Evolutionary conservation across 1,139 yeast species (phyloP).

Genomic region (Saccharomyces hybrid): DNA sequence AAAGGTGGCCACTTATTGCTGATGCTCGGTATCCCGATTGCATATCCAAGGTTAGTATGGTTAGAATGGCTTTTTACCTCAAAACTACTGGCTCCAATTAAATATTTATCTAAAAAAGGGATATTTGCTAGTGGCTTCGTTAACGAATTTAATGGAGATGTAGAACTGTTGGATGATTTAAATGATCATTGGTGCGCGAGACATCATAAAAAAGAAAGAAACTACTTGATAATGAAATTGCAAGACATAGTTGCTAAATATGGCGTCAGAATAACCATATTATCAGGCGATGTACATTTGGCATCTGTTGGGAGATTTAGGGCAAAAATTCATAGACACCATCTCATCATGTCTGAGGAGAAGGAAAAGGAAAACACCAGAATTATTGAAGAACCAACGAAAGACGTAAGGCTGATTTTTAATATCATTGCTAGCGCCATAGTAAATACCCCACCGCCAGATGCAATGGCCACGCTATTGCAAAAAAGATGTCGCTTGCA

Average conservation of each 20-base stretch:
- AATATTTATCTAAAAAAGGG: slow-evolving; percentile 62
- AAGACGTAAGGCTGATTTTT: slow-evolving; percentile 70
- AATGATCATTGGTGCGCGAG: slow-evolving; percentile 96
- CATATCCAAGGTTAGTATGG: slow-evolving; percentile 91
- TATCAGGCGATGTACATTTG: slow-evolving; percentile 91
- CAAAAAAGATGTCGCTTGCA: slow-evolving; percentile 64
- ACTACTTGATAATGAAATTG: slow-evolving; percentile 48
- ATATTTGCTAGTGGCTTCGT: slow-evolving; percentile 61
- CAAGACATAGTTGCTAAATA: slow-evolving; percentile 55
- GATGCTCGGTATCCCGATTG: slow-evolving; percentile 88
- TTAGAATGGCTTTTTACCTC: slow-evolving; percentile 68
- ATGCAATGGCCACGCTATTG: slow-evolving; percentile 65
- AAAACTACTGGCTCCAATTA: slow-evolving; percentile 53
- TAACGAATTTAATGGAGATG: slow-evolving; percentile 85
- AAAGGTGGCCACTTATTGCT: slow-evolving; percentile 68
- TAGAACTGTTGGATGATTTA: slow-evolving; percentile 84
- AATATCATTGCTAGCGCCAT: slow-evolving; percentile 87
- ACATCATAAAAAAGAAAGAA: slow-evolving; percentile 74
- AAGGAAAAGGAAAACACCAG: slow-evolving; percentile 36
- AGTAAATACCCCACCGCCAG: slow-evolving; percentile 88
- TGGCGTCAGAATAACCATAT: slow-evolving; percentile 69
- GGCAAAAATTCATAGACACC: slow-evolving; percentile 48
- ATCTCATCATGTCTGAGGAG: slow-evolving; percentile 30
- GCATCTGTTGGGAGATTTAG: slow-evolving; percentile 76
- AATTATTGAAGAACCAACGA: slow-evolving; percentile 46